phyloP scores from a whole-genome alignment of 306 rosid species.

The Mimosa pudica region DNA sequence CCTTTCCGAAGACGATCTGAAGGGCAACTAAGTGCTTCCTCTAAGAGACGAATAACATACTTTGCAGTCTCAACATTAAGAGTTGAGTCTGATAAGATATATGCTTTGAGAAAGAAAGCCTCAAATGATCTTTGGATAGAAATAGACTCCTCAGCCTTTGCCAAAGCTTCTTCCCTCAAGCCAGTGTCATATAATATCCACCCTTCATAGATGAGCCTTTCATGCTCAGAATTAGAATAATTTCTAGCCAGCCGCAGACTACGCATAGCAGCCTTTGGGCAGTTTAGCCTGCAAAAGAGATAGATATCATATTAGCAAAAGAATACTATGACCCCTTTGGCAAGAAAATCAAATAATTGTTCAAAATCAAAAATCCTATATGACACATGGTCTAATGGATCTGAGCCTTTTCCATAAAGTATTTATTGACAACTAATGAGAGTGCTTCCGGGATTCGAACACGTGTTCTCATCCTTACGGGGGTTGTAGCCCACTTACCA shows the following conservation, averaged over 20 bases:
- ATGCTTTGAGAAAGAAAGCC: conserved; percentile 68
- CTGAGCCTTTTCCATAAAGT: neutral
- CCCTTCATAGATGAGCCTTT: conserved; percentile 63
- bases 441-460: too few relatives aligned
- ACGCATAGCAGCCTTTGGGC: conserved; percentile 64
- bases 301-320: conserved; percentile 6
- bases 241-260: conserved; percentile 61
- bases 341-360: neutral
- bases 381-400: neutral
- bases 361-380: neutral
- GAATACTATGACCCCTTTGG: neutral
- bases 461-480: too few relatives aligned
- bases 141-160: conserved; percentile 65
- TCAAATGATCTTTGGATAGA: conserved; percentile 64
- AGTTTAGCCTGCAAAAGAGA: conserved; percentile 48
- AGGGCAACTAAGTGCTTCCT: conserved; percentile 73
- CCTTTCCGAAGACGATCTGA: conserved; percentile 73
- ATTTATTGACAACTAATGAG: neutral
- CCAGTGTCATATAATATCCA: conserved; percentile 73
- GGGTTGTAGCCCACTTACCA: too few relatives aligned
- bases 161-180: conserved; percentile 59
- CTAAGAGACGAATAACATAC: conserved; percentile 53
- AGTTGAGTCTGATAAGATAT: conserved; percentile 59
- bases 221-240: conserved; percentile 55
- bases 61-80: conserved; percentile 51